Base-by-base conservation (phyloP, 169 alveolate species). In the Babesia bigemina region DNA sequence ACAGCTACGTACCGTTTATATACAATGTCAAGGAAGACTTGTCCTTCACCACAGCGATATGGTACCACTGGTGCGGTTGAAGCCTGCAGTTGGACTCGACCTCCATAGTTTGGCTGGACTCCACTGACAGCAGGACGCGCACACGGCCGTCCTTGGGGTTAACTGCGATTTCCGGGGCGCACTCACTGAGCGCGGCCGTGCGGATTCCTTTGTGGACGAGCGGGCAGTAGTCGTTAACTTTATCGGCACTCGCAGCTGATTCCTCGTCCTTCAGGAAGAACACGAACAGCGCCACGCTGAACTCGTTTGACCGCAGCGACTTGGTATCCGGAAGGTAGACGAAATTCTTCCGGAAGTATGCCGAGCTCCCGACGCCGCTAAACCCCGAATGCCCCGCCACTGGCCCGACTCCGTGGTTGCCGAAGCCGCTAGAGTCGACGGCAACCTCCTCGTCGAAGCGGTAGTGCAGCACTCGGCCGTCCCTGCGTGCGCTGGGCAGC, bases 291-390 rank as follows among this genome's bases (percentile, higher is more conserved):
- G 91, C 78, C 67, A 86, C 86, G 36, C 93, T 87, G 83, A 92
- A 92, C 72, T 92, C 94, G 53, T 58, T 76, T 66, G 90, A 62
- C 79, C 76, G 75, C 58, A 92, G 73, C 63, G 73, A 55, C 29
- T 91, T 92, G 21, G 84, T 60, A 22, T 90, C 90, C n/a, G 85
- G 75, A 28, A 86, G 70, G 74, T 90, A 87, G 19, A 92, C 74
- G 50, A 90, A 92, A 88, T 91, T 92, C 78, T 87, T 76, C 47
- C 96, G 75, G 79, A 92, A 92, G 74, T 90, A 79, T 0, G 90
- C 94, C 22, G 96, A 87, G 58, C 88, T 87, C 19, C 96, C 95
- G 12, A 81, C 67, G n/a, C 96, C 95, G 8, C 95, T 95, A 61
- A 92, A 87, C n/a, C 96, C 96, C 19, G 95, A 36, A 52, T 91